Conservation (phyloP, 495 filamentous ascomycete genomes). For the Aspergillus sclerotiicarbonarius region DNA sequence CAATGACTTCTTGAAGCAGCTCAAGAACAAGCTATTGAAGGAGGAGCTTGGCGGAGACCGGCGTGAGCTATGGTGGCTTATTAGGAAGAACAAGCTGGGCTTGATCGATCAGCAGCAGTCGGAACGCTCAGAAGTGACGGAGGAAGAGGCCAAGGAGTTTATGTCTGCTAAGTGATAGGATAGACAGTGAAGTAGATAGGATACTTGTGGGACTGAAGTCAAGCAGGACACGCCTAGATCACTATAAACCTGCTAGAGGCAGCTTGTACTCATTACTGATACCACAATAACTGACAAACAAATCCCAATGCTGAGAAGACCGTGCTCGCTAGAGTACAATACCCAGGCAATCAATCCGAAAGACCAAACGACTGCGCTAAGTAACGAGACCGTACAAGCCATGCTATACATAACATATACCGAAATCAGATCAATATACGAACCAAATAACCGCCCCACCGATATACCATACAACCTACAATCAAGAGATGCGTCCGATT, state of each 20-base stretch:
- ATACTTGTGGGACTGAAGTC: not conserved
- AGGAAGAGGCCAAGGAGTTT: constrained; percentile 63
- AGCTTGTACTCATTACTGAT: not conserved
- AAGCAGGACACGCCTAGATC: too few relatives aligned
- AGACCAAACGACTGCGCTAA: not conserved
- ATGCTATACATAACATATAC: not conserved
- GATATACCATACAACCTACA: not conserved
- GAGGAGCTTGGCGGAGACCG: constrained; percentile 80
- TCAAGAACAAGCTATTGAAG: constrained; percentile 70
- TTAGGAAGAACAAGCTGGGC: constrained; percentile 65
- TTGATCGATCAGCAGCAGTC: constrained; percentile 65
- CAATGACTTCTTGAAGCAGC: constrained; percentile 66
- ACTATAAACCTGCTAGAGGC: too few relatives aligned
- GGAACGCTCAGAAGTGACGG: constrained; percentile 60
- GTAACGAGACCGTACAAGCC: not conserved
- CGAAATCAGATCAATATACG: not conserved
- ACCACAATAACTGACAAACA: too few relatives aligned
- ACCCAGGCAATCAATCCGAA: not conserved
- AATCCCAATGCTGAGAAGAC: constrained; percentile 1
- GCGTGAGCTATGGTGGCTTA: constrained; percentile 76
- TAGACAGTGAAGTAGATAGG: not conserved
- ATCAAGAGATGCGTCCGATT: constrained; percentile 66
- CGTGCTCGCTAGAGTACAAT: not conserved
- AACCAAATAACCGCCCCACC: not conserved
- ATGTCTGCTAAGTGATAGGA: constrained; percentile 28